Base-by-base conservation (phyloP, 768 basidiomycete genomes). In the Serendipita sp. region DNA sequence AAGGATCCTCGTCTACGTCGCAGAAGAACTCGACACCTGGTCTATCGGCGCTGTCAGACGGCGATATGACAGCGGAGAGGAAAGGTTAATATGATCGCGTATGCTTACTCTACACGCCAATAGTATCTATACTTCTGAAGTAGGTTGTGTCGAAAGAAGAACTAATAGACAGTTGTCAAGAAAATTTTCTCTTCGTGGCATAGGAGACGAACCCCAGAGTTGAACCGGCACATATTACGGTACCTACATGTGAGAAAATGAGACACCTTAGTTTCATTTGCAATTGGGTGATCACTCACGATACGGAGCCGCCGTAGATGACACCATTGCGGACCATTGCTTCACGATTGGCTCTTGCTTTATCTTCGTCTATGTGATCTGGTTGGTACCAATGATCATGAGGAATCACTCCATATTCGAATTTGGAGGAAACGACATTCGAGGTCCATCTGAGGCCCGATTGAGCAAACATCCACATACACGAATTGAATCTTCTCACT, bases 211-310 rank as follows among this genome's bases (percentile, higher is more conserved):
- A 91, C 89, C 37, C 90, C 92, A 58, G 89, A 92, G 75, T 94
- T 92, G 75, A 86, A 97, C 10, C 94, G 83, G 74, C 94, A 96
- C 94, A 96, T 95, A 69, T 95, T 92, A 46, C 93, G 84, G 38
- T 41, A 41, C 5, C 38, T 41, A 41, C 13, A 13, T 41, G 38
- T 41, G 13, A 13, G 13, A 41, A 0, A 7, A 41, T 41, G 5
- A 5, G 13, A 41, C 1, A 7, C 1, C 1, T 5, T 0, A 41
- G 38, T 13, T 41, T 1, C 5, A 41, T 41, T 5, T 5, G 2
- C 13, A 41, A 41, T 41, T 7, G 38, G 38, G 13, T 2, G 13
- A 13, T 7, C 13, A 41, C 38, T 71, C 95, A 60, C 56, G 56
- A n/a, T 8, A 60, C 56, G 28, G 56, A 60, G n/a, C n/a, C 84